These are phyloP conservation scores for Primulina eburnea DNA, from an alignment of 257 asterid genomes.

Conservation along the genomic window DNA sequence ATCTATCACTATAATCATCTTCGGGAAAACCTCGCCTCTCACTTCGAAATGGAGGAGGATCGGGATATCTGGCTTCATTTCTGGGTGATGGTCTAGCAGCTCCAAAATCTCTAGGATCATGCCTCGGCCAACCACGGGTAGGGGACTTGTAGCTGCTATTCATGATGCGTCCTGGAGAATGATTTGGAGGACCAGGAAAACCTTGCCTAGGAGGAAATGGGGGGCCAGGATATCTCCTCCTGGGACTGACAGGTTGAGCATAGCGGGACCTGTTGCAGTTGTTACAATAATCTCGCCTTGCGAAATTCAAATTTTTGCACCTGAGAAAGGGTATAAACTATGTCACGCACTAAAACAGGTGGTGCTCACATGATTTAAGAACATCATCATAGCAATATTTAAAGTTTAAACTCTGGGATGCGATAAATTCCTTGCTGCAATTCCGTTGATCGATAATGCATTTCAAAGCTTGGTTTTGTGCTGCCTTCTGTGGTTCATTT, in stretches of 20 bases:
- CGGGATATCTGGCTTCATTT: conserved; percentile 57
- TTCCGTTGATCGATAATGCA: neutral
- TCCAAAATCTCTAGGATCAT: conserved; percentile 61
- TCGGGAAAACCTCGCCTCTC: conserved; percentile 48
- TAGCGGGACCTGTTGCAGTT: conserved; percentile 78
- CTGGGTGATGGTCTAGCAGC: conserved; percentile 52
- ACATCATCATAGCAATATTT: no score
- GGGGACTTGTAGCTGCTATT: conserved; percentile 65
- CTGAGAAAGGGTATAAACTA: neutral
- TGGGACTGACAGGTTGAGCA: conserved; percentile 44
- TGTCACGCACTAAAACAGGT: neutral
- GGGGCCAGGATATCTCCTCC: conserved; percentile 61
- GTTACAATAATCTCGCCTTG: conserved; percentile 84
- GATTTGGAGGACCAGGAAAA: conserved; percentile 47
- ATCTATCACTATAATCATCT: conserved; percentile 48
- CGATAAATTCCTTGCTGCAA: neutral
- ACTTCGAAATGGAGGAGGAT: conserved; percentile 40
- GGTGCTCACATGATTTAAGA: neutral
- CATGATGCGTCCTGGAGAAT: conserved; percentile 55
- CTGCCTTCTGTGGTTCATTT: neutral
- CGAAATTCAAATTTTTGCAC: conserved; percentile 85
- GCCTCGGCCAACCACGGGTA: conserved; percentile 76
- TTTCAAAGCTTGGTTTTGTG: neutral
- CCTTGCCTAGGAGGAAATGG: conserved; percentile 52
- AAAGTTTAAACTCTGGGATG: neutral